Base-by-base conservation (phyloP, 1,284 basidiomycete genomes). In the Cryptococcus sp. region DNA sequence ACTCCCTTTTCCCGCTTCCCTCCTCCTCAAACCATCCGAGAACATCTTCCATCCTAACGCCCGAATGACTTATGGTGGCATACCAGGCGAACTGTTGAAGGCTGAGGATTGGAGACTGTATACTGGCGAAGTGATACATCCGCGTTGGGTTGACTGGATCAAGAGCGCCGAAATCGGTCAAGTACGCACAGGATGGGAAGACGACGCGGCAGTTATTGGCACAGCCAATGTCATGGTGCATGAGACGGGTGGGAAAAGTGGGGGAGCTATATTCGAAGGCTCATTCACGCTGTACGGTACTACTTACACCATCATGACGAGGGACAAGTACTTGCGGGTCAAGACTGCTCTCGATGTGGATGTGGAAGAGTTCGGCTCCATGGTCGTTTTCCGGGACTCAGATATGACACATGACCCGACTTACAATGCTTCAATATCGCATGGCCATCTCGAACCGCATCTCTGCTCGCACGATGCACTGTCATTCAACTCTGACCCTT, bases 1-100 rank as follows among this genome's bases (percentile, higher is more conserved):
- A 10, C 58, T 72, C n/a, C 55, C 60, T 1, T 56, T 59, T 39
- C 56, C 65, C 25, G 66, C 74, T 17, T 57, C 64, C 25, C 61
- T 78, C 44, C 86, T 91, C 66, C 80, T 91, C 57, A 82, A 82
- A 23, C 89, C 89, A 7, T 90, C 89, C 68, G 83, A 87, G 63
- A 78, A 89, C 65, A 83, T 92, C 56, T 80, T 91, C 56, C 89
- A 91, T 72, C 87, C 89, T 25, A 82, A 86, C 51, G 89, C 89
- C 1, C 83, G 85, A 50, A 81, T 91, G 41, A 61, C 57, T 6
- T 63, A 64, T 54, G 55, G 25, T 20, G 48, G 23, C n/a, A 3
- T 29, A 17, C 17, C 25, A 6, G 29, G 34, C 1, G 55, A 70
- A 43, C 57, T 54, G 10, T 55, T 78, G 11, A 53, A 53, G 7